Conservation (phyloP, 768 basidiomycete genomes). For the Calocera cornea region DNA sequence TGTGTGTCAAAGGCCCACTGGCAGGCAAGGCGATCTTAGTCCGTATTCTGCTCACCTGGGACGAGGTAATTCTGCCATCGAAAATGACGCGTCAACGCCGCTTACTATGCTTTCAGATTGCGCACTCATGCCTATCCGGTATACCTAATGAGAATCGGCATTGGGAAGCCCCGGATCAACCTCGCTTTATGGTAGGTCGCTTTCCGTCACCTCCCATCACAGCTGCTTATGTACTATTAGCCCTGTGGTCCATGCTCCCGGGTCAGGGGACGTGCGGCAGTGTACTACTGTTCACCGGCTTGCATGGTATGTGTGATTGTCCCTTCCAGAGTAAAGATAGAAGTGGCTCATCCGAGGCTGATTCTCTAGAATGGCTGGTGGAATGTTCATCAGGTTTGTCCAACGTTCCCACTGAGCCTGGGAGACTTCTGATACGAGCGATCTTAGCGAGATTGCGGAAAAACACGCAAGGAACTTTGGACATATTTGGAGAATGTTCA, state of each 20-base stretch:
- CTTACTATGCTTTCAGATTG: neutral
- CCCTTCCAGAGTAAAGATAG: neutral
- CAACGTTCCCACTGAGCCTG: neutral
- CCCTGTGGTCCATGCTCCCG: constrained; percentile 1
- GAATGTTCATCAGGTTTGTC: constrained; percentile 1
- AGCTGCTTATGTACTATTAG: neutral
- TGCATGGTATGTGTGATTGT: neutral
- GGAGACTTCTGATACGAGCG: neutral
- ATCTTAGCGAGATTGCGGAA: neutral
- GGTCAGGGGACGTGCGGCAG: neutral
- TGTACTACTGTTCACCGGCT: neutral
- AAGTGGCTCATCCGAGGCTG: neutral
- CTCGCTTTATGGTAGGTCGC: neutral
- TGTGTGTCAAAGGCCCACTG: neutral
- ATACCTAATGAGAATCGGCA: neutral
- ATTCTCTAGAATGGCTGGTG: neutral
- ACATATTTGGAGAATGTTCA: constrained; percentile 1
- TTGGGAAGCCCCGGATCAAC: neutral
- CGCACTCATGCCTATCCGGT: neutral
- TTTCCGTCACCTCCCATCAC: neutral
- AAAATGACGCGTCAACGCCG: neutral
- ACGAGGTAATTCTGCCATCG: neutral
- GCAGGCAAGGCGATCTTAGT: neutral
- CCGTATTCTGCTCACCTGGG: neutral
- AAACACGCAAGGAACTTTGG: neutral